phyloP scores from a whole-genome alignment of 345 rosid species.

The Corymbia maculata region DNA sequence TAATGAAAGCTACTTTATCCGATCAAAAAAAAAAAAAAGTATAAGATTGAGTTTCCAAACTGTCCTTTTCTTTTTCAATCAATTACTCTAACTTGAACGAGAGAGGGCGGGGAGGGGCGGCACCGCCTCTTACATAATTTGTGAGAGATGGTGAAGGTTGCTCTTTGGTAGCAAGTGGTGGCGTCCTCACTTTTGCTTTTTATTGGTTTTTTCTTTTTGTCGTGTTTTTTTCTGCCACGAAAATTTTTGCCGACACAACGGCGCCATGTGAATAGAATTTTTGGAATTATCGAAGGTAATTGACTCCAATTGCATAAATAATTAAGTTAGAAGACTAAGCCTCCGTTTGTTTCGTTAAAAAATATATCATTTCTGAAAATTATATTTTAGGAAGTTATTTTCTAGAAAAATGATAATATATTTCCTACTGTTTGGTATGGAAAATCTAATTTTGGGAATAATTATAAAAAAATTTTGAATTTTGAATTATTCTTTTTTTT shows the following conservation, averaged over 20 bases:
- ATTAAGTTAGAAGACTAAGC: not conserved
- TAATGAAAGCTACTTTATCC: too few relatives aligned
- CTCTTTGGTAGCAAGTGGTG: not conserved
- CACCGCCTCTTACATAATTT: not conserved
- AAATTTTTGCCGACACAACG: not conserved
- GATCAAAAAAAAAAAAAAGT: too few relatives aligned
- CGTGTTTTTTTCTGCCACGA: not conserved
- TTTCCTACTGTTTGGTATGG: too few relatives aligned
- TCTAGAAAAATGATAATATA: too few relatives aligned
- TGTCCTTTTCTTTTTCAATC: not conserved
- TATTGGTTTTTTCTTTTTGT: too few relatives aligned
- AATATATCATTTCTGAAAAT: too few relatives aligned
- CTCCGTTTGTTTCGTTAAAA: too few relatives aligned
- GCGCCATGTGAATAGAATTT: not conserved
- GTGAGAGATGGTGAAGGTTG: too few relatives aligned
- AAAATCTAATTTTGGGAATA: too few relatives aligned
- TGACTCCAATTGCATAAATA: not conserved
- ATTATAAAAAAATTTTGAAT: too few relatives aligned
- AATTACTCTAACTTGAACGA: not conserved
- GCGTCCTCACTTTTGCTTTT: not conserved
- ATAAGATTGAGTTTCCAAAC: not conserved
- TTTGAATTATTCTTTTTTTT: too few relatives aligned
- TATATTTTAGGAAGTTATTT: too few relatives aligned
- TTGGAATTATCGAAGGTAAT: not conserved
- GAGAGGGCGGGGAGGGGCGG: not conserved